Conservation (phyloP, 768 basidiomycete species). For the Tricholoma matsutake region DNA sequence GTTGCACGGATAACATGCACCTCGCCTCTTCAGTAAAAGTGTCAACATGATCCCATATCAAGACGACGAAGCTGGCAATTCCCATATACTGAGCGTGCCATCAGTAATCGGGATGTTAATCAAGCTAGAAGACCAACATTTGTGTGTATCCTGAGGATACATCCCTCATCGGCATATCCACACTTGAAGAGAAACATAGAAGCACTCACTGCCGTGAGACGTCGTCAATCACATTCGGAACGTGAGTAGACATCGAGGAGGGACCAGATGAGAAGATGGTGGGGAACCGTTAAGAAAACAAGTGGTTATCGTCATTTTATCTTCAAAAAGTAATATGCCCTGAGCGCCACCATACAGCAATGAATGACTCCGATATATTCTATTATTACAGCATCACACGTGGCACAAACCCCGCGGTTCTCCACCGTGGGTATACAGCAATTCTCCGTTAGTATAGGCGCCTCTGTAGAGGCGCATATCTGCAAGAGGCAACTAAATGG, state of each 20-base stretch:
- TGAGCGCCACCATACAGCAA: background rate
- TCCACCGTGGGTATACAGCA: no score
- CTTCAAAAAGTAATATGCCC: no score
- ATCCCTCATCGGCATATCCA: background rate
- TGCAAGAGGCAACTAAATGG: no score
- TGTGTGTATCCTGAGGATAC: background rate
- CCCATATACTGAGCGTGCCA: slow-evolving; percentile 42
- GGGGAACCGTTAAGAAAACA: background rate
- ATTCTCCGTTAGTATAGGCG: no score
- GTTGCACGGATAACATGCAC: background rate
- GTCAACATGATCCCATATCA: slow-evolving; percentile 57
- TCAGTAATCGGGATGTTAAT: background rate
- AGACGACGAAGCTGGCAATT: slow-evolving; percentile 45
- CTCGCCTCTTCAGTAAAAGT: slow-evolving; percentile 46
- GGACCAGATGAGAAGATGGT: background rate
- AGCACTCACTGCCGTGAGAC: background rate
- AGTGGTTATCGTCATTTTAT: no score
- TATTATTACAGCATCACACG: no score
- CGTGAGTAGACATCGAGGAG: background rate
- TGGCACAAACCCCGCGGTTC: no score
- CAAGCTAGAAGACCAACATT: background rate
- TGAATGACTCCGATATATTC: background rate
- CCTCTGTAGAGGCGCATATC: no score
- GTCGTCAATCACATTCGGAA: background rate
- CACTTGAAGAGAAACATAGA: background rate